Percentiles rank a stretch among this genome's conserved stretches.
These are phyloP conservation scores for Cicer chorassanicum DNA, from an alignment of 306 rosid genomes.

Conservation along the genomic window DNA sequence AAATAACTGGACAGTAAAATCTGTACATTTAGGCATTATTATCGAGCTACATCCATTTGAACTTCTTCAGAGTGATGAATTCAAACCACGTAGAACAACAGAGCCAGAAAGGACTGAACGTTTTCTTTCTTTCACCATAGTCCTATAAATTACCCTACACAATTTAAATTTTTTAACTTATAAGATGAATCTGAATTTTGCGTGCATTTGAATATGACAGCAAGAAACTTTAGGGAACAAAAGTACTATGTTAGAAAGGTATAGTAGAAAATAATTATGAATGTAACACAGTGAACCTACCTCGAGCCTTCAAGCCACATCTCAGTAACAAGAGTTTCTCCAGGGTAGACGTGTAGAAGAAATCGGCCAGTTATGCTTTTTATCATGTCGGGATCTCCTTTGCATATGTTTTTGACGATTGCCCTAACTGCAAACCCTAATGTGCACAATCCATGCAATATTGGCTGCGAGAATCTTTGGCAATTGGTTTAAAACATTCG, in stretches of 20 bases:
- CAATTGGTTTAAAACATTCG: slow-evolving; percentile 40
- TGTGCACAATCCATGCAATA: slow-evolving; percentile 90
- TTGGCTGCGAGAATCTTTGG: slow-evolving; percentile 83
- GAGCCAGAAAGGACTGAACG: slow-evolving; percentile 76
- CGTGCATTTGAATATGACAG: background rate
- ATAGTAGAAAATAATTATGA: slow-evolving; percentile 9
- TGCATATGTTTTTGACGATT: slow-evolving; percentile 76
- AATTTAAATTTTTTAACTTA: slow-evolving; percentile 34
- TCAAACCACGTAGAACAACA: slow-evolving; percentile 58
- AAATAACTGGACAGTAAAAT: background rate
- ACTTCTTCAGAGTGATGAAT: slow-evolving; percentile 59
- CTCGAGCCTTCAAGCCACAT: slow-evolving; percentile 91
- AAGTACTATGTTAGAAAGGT: background rate
- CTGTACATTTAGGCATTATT: background rate
- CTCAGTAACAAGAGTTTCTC: slow-evolving; percentile 84
- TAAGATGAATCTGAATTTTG: slow-evolving; percentile 24
- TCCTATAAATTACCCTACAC: slow-evolving; percentile 83
- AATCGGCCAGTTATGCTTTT: slow-evolving; percentile 80
- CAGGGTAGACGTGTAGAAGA: slow-evolving; percentile 90
- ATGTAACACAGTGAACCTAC: slow-evolving; percentile 49
- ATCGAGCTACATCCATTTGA: slow-evolving; percentile 14
- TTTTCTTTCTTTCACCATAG: slow-evolving; percentile 81
- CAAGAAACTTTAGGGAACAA: background rate
- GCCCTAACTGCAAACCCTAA: slow-evolving; percentile 94
- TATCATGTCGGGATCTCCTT: slow-evolving; percentile 69